Evolutionary conservation across 805 yeast genomes (phyloP).

Genomic region (Komagataella populi): DNA sequence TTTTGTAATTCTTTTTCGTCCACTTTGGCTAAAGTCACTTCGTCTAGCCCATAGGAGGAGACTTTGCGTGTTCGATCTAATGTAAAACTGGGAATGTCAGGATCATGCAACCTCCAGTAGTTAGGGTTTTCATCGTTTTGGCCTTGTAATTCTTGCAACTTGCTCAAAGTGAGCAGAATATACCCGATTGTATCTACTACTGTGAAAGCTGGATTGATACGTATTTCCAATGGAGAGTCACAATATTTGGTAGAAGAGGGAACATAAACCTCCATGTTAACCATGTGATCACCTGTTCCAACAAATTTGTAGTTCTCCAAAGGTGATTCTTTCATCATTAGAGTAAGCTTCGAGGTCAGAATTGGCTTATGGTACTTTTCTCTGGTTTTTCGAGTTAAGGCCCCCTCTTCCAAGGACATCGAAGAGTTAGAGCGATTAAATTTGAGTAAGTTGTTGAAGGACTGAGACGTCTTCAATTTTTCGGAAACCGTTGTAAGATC

Average conservation of each 20-base stretch:
- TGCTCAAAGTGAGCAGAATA: slow-evolving; percentile 23
- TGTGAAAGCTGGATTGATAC: slow-evolving; percentile 16
- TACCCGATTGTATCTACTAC: slow-evolving; percentile 47
- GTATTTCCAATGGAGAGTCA: slow-evolving; percentile 8
- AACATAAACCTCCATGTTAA: background rate
- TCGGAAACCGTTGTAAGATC: background rate
- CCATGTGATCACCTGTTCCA: slow-evolving; percentile 3
- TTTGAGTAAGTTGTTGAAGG: background rate
- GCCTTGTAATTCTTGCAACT: background rate
- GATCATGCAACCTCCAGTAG: slow-evolving; percentile 68
- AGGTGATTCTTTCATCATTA: background rate
- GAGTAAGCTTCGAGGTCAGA: background rate
- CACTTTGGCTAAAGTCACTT: slow-evolving; percentile 63
- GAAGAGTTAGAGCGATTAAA: background rate
- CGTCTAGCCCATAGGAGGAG: slow-evolving; percentile 66
- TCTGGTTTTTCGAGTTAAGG: background rate
- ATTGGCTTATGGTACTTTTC: background rate
- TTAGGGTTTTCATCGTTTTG: slow-evolving; percentile 33
- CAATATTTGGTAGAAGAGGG: slow-evolving; percentile 9
- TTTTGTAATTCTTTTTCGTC: slow-evolving; percentile 27
- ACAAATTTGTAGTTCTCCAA: slow-evolving; percentile 11
- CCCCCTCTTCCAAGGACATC: background rate
- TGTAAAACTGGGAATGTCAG: slow-evolving; percentile 86
- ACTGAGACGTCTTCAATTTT: background rate
- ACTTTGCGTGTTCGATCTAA: slow-evolving; percentile 56